A percentile compares a stretch with the other conserved stretches of the same genome.
Evolutionary conservation across 305 asterid species (phyloP).

Genomic region (Fraxinus baroniana): DNA sequence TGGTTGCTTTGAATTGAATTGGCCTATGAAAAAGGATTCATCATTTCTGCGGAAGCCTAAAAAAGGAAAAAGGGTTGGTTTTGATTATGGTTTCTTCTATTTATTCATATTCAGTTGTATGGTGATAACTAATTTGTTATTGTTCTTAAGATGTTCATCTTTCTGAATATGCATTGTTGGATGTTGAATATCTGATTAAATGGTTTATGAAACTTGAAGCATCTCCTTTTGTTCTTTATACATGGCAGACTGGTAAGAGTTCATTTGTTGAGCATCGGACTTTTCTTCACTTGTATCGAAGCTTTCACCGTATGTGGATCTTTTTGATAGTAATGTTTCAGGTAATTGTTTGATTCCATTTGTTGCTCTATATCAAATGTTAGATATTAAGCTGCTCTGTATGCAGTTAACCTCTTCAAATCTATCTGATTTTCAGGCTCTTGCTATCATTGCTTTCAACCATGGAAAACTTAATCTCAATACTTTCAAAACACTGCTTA

Average conservation of each 20-base stretch:
- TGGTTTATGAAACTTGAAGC: constrained; percentile 2
- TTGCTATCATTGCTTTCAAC: constrained; percentile 82
- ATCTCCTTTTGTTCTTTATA: background rate
- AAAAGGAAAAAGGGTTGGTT: constrained; percentile 80
- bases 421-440: constrained; percentile 50
- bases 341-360: constrained; percentile 43
- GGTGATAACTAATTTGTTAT: background rate
- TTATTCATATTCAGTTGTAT: background rate
- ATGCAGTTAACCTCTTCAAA: constrained; percentile 18
- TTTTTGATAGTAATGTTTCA: constrained; percentile 90
- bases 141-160: constrained; percentile 1
- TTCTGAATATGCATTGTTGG: background rate
- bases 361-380: constrained; percentile 19
- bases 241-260: constrained; percentile 83
- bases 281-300: constrained; percentile 86
- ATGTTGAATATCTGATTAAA: background rate
- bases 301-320: constrained; percentile 99
- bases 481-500: constrained; percentile 74
- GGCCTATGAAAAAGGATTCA: constrained; percentile 80
- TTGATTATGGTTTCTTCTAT: constrained; percentile 20
- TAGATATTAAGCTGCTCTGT: constrained; percentile 6
- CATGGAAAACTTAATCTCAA: constrained; percentile 59
- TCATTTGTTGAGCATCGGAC: constrained; percentile 98
- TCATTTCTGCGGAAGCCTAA: constrained; percentile 62
- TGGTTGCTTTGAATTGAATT: constrained; percentile 78